Evolutionary conservation across 2,329 filamentous ascomycete species (phyloP).

Genomic region (Cladophialophora yegresii): DNA sequence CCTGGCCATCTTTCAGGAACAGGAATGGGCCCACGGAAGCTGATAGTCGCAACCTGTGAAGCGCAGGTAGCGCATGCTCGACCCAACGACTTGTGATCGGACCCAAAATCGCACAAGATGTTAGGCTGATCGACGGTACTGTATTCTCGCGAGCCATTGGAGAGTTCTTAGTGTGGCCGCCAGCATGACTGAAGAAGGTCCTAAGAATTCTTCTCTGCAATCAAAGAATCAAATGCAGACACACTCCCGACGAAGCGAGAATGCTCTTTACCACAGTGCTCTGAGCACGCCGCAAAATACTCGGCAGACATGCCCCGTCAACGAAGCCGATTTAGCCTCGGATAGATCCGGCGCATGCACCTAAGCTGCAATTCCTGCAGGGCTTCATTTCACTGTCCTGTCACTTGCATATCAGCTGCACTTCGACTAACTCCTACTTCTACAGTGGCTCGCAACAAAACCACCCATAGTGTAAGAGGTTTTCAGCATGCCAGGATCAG

Average conservation of each 20-base stretch:
- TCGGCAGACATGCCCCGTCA: neutral
- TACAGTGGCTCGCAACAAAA: neutral
- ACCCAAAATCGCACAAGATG: neutral
- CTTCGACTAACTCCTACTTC: neutral
- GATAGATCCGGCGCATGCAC: neutral
- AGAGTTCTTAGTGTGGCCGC: neutral
- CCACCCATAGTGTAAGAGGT: neutral
- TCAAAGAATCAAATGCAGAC: neutral
- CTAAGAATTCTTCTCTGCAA: neutral
- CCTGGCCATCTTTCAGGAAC: conserved; percentile 4
- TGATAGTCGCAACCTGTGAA: neutral
- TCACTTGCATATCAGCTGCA: neutral
- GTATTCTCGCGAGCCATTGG: neutral
- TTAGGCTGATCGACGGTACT: neutral
- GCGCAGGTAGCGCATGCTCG: neutral
- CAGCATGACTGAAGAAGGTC: neutral
- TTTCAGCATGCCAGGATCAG: neutral
- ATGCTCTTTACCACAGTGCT: neutral
- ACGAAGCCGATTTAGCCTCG: neutral
- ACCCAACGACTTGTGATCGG: neutral
- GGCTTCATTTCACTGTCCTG: neutral
- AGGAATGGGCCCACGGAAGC: conserved; percentile 5
- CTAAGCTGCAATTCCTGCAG: neutral
- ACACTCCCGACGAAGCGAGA: neutral
- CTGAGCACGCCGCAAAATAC: neutral